These are phyloP conservation scores for Ampelomyces quisqualis DNA, from an alignment of 2,329 filamentous ascomycete species.

Conservation along the genomic window DNA sequence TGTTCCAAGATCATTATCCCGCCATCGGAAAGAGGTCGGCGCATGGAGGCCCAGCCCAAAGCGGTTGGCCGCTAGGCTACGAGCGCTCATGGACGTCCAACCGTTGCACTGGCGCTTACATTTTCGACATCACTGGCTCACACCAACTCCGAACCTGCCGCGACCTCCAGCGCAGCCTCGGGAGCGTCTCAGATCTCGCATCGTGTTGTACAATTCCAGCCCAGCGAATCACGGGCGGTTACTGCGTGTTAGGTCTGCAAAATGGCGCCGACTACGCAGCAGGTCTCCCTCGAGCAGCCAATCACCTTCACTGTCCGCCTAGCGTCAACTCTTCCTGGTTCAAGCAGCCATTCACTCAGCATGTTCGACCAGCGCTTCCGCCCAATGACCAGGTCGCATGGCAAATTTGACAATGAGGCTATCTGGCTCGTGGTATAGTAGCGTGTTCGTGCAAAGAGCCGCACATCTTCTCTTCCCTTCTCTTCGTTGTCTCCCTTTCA, in stretches of 20 bases:
- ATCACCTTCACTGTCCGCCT: conserved; percentile 29
- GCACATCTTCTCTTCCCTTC: conserved; percentile 18
- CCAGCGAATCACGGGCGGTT: conserved; percentile 43
- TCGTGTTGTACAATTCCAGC: conserved; percentile 36
- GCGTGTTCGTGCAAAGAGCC: conserved; percentile 26
- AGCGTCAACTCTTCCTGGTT: conserved; percentile 27
- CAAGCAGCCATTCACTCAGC: conserved; percentile 24
- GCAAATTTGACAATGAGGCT: conserved; percentile 22
- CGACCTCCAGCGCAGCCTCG: conserved; percentile 32
- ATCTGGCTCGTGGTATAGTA: conserved; percentile 32
- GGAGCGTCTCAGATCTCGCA: conserved; percentile 41
- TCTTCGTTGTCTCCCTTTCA: conserved; percentile 10
- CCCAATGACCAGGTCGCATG: conserved; percentile 26
- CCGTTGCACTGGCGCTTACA: conserved; percentile 32
- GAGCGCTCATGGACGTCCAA: no score
- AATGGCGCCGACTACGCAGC: conserved; percentile 38
- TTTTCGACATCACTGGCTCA: conserved; percentile 29
- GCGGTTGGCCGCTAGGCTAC: no score
- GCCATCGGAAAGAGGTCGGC: no score
- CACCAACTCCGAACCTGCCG: conserved; percentile 27
- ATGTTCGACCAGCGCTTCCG: conserved; percentile 28
- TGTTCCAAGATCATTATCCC: no score
- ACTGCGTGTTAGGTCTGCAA: conserved; percentile 32
- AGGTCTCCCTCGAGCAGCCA: conserved; percentile 33
- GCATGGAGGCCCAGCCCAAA: no score